Percentiles rank a stretch among this genome's conserved stretches.
These are phyloP conservation scores for Passiflora organensis DNA, from an alignment of 345 rosid genomes.

Conservation along the genomic window DNA sequence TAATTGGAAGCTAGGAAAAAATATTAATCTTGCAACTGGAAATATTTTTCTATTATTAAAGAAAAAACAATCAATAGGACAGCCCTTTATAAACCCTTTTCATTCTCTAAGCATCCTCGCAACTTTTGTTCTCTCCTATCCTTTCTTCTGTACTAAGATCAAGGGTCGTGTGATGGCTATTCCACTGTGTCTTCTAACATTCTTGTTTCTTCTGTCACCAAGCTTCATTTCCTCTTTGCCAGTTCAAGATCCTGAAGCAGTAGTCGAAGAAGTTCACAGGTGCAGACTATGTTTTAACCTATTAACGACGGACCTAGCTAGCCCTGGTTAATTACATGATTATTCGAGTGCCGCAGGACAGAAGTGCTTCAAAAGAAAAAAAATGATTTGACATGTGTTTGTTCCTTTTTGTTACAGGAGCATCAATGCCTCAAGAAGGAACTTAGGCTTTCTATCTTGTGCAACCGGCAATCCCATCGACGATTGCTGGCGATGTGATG, in stretches of 20 bases:
- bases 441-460: slow-evolving; percentile 19
- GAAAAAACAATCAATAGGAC: too few relatives aligned
- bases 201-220: slow-evolving; percentile 9
- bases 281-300: too few relatives aligned
- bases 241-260: slow-evolving; percentile 22
- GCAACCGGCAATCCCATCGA: slow-evolving; percentile 25
- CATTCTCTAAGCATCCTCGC: slow-evolving; percentile 1
- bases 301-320: too few relatives aligned
- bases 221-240: slow-evolving; percentile 12
- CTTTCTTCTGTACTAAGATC: too few relatives aligned
- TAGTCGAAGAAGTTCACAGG: slow-evolving; percentile 21
- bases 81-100: slow-evolving; percentile 16
- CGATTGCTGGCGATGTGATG: slow-evolving; percentile 28
- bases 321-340: too few relatives aligned
- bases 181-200: slow-evolving; percentile 4
- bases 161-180: slow-evolving; percentile 18
- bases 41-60: too few relatives aligned
- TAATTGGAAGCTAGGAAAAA: too few relatives aligned
- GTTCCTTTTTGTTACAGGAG: slow-evolving; percentile 19
- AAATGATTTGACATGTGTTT: too few relatives aligned
- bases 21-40: too few relatives aligned
- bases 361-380: too few relatives aligned
- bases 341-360: too few relatives aligned
- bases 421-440: slow-evolving; percentile 19
- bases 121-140: neutral